phyloP scores from a whole-genome alignment of 2,329 filamentous ascomycete genomes.

The Pseudogymnoascus pannorum region DNA sequence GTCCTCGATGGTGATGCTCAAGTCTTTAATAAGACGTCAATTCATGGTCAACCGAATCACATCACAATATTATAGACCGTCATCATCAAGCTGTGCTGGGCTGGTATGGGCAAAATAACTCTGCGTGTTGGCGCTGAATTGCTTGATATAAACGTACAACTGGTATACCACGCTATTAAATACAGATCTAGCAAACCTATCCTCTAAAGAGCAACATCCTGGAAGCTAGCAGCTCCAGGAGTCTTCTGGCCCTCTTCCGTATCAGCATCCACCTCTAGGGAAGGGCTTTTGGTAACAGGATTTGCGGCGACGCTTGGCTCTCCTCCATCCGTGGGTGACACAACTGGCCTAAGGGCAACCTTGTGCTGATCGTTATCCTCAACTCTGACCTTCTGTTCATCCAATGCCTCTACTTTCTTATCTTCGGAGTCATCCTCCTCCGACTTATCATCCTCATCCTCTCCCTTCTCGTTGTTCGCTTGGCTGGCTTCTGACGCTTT shows the following conservation, averaged over 20 bases:
- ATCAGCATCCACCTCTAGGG: constrained; percentile 10
- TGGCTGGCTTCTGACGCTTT: constrained; percentile 15
- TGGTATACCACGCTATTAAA: constrained; percentile 9
- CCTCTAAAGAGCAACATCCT: constrained; percentile 51
- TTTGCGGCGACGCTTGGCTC: constrained; percentile 17
- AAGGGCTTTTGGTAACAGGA: constrained; percentile 1
- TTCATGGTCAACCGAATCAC: background rate
- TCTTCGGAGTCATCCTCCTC: constrained; percentile 20
- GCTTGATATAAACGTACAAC: constrained; percentile 7
- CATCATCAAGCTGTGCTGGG: background rate
- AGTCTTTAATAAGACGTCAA: background rate
- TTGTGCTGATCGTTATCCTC: constrained; percentile 50
- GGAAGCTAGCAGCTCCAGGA: constrained; percentile 52
- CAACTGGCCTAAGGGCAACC: constrained; percentile 40
- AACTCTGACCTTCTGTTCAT: constrained; percentile 50
- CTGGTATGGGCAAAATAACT: background rate
- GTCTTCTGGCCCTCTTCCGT: constrained; percentile 27
- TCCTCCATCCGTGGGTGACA: constrained; percentile 23
- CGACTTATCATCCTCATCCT: constrained; percentile 21
- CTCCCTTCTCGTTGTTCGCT: constrained; percentile 12
- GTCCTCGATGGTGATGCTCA: background rate
- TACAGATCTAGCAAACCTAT: background rate
- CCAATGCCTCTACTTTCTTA: constrained; percentile 29
- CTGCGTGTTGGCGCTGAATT: constrained; percentile 1
- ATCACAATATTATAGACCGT: background rate